Evolutionary conservation across 176 grass and related monocot genomes (phyloP).

Genomic region (Juncus effusus): DNA sequence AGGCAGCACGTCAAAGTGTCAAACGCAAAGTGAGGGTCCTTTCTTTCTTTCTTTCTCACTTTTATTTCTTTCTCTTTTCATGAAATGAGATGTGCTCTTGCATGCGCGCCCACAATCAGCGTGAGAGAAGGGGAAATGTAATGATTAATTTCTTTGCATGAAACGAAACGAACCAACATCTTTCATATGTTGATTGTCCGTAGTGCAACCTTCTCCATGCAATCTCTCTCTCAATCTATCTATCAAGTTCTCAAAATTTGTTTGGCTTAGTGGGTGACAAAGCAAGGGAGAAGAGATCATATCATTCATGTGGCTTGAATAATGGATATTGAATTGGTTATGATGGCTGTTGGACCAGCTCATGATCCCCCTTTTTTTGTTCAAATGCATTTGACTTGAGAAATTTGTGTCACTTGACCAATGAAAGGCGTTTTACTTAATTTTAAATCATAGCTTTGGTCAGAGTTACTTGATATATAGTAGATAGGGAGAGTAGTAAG

Average conservation of each 20-base stretch:
- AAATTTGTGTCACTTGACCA: too few relatives aligned
- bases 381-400: slow-evolving; percentile 23
- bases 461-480: too few relatives aligned
- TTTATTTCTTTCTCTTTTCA: background rate
- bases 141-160: slow-evolving; percentile 28
- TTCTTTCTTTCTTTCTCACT: slow-evolving; percentile 9
- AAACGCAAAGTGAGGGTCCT: slow-evolving; percentile 20
- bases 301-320: too few relatives aligned
- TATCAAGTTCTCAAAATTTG: background rate
- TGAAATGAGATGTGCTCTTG: slow-evolving; percentile 22
- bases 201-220: slow-evolving; percentile 7
- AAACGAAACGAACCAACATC: slow-evolving; percentile 25
- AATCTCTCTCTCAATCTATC: background rate
- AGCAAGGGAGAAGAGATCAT: background rate
- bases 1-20: background rate
- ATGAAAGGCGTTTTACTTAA: too few relatives aligned
- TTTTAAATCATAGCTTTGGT: too few relatives aligned
- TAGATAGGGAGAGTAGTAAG: too few relatives aligned
- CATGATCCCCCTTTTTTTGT: background rate
- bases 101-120: slow-evolving; percentile 21
- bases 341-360: slow-evolving; percentile 19
- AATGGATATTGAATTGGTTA: slow-evolving; percentile 23
- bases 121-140: background rate
- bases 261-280: slow-evolving; percentile 31
- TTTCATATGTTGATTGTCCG: slow-evolving; percentile 5